A percentile compares a stretch with the other conserved stretches of the same genome.
These are phyloP conservation scores for Oehlia diaphana DNA, from an alignment of 192 early-diverging fungal genomes.

Conservation along the genomic window DNA sequence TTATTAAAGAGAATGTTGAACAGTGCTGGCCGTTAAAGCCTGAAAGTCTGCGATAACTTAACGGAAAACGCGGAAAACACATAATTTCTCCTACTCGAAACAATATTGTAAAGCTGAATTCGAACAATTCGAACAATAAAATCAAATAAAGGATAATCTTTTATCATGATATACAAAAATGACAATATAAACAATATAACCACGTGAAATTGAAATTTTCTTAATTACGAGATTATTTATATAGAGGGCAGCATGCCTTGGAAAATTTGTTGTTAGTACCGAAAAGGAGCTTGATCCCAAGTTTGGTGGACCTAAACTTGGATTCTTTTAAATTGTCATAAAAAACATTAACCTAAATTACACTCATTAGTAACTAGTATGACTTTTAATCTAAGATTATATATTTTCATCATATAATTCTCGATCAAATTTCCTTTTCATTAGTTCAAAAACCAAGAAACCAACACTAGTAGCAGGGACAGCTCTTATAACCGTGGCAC, in stretches of 20 bases:
- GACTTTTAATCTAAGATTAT: background rate
- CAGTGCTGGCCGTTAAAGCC: background rate
- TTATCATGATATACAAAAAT: background rate
- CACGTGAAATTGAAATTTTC: background rate
- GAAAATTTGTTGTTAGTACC: too few species aligned
- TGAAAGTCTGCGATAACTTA: background rate
- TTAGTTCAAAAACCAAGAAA: conserved; percentile 64
- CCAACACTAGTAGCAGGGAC: conserved; percentile 63
- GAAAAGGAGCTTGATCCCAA: too few species aligned
- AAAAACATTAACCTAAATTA: too few species aligned
- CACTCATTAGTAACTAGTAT: too few species aligned
- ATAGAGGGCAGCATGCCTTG: too few species aligned
- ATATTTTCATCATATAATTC: conserved; percentile 37
- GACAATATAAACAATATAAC: background rate
- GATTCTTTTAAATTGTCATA: too few species aligned
- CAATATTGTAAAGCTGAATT: background rate
- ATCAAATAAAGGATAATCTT: background rate
- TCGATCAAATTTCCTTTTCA: conserved; percentile 56
- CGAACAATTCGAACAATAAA: background rate
- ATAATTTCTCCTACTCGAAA: background rate
- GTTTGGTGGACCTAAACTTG: too few species aligned
- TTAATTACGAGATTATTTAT: too few species aligned
- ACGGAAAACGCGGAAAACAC: background rate
- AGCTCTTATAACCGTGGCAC: conserved; percentile 45
- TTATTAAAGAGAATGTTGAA: background rate